Evolutionary conservation across 257 asterid genomes (phyloP).

Genomic region (Forsythia viridissima): DNA sequence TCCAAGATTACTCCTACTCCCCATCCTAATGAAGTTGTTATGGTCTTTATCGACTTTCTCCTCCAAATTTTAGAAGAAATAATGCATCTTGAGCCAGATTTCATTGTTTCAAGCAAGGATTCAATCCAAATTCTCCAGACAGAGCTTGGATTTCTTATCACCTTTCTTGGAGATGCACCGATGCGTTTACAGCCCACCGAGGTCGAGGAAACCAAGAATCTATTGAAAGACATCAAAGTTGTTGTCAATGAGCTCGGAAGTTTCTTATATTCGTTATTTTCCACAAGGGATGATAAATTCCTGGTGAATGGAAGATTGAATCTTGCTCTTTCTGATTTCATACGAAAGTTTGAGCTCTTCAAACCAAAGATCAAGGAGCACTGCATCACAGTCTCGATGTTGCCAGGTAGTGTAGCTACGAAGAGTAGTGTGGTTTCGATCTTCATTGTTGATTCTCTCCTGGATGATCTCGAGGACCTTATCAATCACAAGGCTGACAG

Average conservation of each 20-base stretch:
- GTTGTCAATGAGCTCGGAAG: slow-evolving; percentile 17
- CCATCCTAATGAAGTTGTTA: slow-evolving; percentile 14
- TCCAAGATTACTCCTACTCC: background rate
- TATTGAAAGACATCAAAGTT: background rate
- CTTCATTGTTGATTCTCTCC: slow-evolving; percentile 23
- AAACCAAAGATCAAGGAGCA: slow-evolving; percentile 16
- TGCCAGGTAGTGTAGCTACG: background rate
- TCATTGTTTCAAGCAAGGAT: slow-evolving; percentile 6
- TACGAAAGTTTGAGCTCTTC: slow-evolving; percentile 4
- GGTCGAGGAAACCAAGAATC: background rate
- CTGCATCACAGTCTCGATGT: slow-evolving; percentile 4
- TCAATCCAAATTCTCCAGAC: slow-evolving; percentile 9
- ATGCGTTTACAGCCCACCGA: background rate
- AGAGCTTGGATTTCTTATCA: slow-evolving; percentile 17
- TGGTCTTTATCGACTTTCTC: slow-evolving; percentile 25
- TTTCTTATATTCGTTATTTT: slow-evolving; percentile 17
- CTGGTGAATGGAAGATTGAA: background rate
- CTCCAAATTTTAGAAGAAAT: slow-evolving; percentile 20
- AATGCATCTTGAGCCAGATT: background rate
- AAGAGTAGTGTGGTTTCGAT: slow-evolving; percentile 5
- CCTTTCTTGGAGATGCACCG: slow-evolving; percentile 28
- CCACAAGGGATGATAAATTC: slow-evolving; percentile 7
- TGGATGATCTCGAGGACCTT: slow-evolving; percentile 22
- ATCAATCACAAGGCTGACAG: slow-evolving; percentile 10
- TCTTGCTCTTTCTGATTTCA: slow-evolving; percentile 2